phyloP scores from a whole-genome alignment of 495 filamentous ascomycete genomes.

The Evernia prunastri region DNA sequence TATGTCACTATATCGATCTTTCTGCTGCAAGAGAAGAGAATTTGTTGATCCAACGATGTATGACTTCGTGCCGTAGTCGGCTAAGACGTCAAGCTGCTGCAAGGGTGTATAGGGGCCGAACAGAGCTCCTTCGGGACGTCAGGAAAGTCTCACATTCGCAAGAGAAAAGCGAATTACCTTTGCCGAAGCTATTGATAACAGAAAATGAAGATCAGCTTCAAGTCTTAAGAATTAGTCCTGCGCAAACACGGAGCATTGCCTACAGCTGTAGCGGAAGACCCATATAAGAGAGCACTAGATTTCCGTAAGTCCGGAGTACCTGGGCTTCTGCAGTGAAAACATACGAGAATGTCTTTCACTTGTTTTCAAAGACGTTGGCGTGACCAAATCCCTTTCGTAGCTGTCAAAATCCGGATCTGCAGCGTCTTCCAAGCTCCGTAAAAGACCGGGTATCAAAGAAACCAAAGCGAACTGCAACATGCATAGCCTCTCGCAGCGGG shows the following conservation, averaged over 20 bases:
- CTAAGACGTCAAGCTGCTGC: conserved; percentile 89
- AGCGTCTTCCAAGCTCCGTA: conserved; percentile 80
- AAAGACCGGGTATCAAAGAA: conserved; percentile 84
- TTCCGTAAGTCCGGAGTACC: conserved; percentile 28
- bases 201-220: conserved; percentile 1
- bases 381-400: conserved; percentile 67
- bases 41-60: conserved; percentile 98
- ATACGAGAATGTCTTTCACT: conserved; percentile 80
- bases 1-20: conserved; percentile 95
- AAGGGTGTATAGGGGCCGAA: conserved; percentile 96
- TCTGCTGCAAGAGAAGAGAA: conserved; percentile 85
- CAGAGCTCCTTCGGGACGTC: conserved; percentile 63
- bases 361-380: conserved; percentile 79
- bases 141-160: not conserved
- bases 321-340: not conserved
- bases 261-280: conserved; percentile 81
- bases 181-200: conserved; percentile 56
- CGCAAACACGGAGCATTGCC: conserved; percentile 1
- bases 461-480: conserved; percentile 97
- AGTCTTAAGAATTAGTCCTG: not conserved
- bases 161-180: conserved; percentile 35
- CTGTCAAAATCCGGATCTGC: conserved; percentile 83
- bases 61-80: conserved; percentile 90
- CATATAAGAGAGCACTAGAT: conserved; percentile 77
- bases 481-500: conserved; percentile 87